A percentile compares a stretch with the other conserved stretches of the same genome.
These are phyloP conservation scores for Polychaeton citri DNA, from an alignment of 2,329 filamentous ascomycete genomes.

Conservation along the genomic window DNA sequence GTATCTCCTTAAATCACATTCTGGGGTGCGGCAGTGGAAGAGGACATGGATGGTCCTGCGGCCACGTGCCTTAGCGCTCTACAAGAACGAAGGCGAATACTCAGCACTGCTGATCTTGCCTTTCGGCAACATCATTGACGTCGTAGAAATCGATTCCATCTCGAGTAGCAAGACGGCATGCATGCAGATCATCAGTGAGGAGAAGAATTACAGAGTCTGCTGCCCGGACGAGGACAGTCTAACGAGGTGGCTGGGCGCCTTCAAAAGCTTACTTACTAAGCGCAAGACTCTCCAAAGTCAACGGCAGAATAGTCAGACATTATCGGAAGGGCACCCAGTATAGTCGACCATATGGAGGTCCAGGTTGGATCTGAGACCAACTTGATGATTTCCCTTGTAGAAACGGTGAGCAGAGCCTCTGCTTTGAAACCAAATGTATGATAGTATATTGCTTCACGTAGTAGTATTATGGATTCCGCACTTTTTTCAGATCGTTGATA, in stretches of 20 bases:
- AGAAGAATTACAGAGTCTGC: conserved; percentile 47
- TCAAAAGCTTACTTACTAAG: conserved; percentile 74
- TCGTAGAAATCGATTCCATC: conserved; percentile 81
- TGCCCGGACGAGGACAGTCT: conserved; percentile 67
- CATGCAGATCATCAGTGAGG: conserved; percentile 85
- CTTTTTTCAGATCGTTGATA: conserved; percentile 68
- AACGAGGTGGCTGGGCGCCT: conserved; percentile 72
- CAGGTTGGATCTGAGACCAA: too few relatives aligned
- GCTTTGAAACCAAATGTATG: too few relatives aligned
- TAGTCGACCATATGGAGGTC: too few relatives aligned
- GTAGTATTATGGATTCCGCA: conserved; percentile 24
- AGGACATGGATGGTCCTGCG: conserved; percentile 85
- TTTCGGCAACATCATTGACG: conserved; percentile 68
- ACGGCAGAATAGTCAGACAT: background rate
- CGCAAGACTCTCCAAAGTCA: conserved; percentile 38
- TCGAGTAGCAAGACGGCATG: conserved; percentile 76
- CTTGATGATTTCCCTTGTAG: too few relatives aligned
- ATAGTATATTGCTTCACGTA: too few relatives aligned
- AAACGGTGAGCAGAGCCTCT: too few relatives aligned
- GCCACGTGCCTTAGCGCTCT: conserved; percentile 70
- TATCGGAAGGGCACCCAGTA: background rate
- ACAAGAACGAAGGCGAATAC: conserved; percentile 88
- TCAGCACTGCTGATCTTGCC: conserved; percentile 70
- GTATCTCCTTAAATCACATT: conserved; percentile 67
- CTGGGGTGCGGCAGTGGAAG: conserved; percentile 86